Evolutionary conservation across 2,329 filamentous ascomycete species (phyloP).

Genomic region (Aureobasidium sp.): DNA sequence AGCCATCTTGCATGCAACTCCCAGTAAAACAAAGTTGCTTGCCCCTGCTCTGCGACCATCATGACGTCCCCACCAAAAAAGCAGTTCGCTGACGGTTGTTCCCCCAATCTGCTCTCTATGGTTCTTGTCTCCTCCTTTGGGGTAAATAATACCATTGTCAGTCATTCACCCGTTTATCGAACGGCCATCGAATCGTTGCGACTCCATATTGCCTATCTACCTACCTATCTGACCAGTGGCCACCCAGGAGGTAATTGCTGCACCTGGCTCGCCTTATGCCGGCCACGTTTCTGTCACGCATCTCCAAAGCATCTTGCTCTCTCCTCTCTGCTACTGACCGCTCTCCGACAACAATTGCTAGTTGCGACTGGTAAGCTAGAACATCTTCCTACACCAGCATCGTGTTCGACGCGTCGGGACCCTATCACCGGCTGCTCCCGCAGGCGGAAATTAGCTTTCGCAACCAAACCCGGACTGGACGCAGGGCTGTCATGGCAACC

Average conservation of each 20-base stretch:
- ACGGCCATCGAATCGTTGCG: not conserved
- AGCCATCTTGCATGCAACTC: slow-evolving; percentile 2
- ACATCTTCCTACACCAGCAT: not conserved
- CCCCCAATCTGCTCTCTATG: slow-evolving; percentile 1
- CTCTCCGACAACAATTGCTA: not conserved
- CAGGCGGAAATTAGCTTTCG: slow-evolving; percentile 10
- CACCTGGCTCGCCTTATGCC: not conserved
- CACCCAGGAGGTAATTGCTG: not conserved
- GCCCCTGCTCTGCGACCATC: slow-evolving; percentile 9
- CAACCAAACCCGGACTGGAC: not conserved
- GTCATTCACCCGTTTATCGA: slow-evolving; percentile 6
- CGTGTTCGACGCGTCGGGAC: not conserved
- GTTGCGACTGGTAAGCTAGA: slow-evolving; percentile 3
- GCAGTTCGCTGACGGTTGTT: slow-evolving; percentile 10
- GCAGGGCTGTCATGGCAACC: slow-evolving; percentile 10
- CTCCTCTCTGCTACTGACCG: not conserved
- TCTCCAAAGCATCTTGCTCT: not conserved
- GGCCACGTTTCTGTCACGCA: not conserved
- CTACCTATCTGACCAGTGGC: not conserved
- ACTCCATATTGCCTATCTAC: not conserved
- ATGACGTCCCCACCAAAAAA: slow-evolving; percentile 12
- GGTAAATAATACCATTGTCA: slow-evolving; percentile 9
- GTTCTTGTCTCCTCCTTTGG: not conserved
- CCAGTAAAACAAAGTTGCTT: slow-evolving; percentile 9
- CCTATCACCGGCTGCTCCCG: slow-evolving; percentile 11